Base-by-base conservation (phyloP, 2,329 filamentous ascomycete species). In the Thermothelomyces thermophilus region DNA sequence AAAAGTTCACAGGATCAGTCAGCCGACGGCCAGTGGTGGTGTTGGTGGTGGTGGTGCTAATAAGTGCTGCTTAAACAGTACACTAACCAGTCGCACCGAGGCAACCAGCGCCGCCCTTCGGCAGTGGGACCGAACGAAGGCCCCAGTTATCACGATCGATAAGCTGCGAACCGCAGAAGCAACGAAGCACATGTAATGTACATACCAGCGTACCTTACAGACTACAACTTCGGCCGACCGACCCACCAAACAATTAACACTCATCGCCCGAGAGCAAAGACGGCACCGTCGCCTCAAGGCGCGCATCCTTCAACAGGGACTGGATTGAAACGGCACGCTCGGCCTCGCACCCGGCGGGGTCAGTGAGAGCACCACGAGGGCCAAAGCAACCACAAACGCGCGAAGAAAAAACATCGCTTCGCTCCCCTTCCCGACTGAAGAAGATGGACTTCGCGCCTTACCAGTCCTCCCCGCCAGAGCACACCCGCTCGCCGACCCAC, bases 361-460 rank as follows among this genome's bases (percentile, higher is more conserved):
- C 34, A 13, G 13, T 26, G 19, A 20, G 24, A 24, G 22, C 22
- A 33, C n/a, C n/a, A n/a, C n/a, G n/a, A n/a, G n/a, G n/a, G n/a
- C 14, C n/a, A 19, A 17, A 40, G 9, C n/a, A 17, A 20, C 16
- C 19, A 41, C 22, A 26, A 9, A 14, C 36, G n/a, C 28, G n/a
- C 9, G 46, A 9, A 33, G 24, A 43, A 39, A n/a, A n/a, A n/a
- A n/a, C n/a, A n/a, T n/a, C n/a, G 22, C 34, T 9, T 9, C 35
- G 17, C 10, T 9, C 6, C 33, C 33, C 13, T n/a, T 41, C 19
- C 24, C 41, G 20, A n/a, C n/a, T n/a, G n/a, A n/a, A n/a, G n/a
- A 56, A 31, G 49, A 93, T 93, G 87, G 87, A 96, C 73, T 98
- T 97, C 67, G 93, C 93, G 40, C 93, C 93, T 33, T 98, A 97